These are phyloP conservation scores for Colletotrichum camelliae DNA, from an alignment of 2,329 filamentous ascomycete genomes.

Conservation along the genomic window DNA sequence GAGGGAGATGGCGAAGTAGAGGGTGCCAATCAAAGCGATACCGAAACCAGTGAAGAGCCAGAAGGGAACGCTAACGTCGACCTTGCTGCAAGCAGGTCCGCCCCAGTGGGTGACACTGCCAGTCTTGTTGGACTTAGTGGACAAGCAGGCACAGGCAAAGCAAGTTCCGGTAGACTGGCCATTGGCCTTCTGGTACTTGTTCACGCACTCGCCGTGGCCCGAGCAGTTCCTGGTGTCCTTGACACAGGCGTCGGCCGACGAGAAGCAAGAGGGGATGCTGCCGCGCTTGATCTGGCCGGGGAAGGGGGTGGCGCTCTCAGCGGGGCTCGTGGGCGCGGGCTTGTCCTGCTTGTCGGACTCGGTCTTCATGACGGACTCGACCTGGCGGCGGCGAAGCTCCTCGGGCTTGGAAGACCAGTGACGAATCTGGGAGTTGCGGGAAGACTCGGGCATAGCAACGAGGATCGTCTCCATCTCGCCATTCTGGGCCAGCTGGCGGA, in stretches of 20 bases:
- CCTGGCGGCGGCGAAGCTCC: conserved; percentile 54
- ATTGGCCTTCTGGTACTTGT: conserved; percentile 61
- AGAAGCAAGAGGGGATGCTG: conserved; percentile 76
- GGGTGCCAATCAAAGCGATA: conserved; percentile 69
- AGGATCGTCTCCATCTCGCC: conserved; percentile 62
- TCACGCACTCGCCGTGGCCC: conserved; percentile 77
- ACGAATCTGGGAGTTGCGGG: conserved; percentile 38
- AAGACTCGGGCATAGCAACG: conserved; percentile 57
- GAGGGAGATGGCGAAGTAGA: conserved; percentile 76
- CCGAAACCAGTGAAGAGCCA: conserved; percentile 83
- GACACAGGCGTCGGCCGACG: conserved; percentile 70
- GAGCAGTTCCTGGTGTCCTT: conserved; percentile 79
- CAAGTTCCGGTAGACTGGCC: conserved; percentile 58
- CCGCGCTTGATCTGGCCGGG: conserved; percentile 39
- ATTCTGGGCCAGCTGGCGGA: conserved; percentile 49
- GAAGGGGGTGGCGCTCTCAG: conserved; percentile 32
- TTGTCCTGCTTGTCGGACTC: conserved; percentile 28
- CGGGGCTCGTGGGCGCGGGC: conserved; percentile 17
- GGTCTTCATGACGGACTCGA: conserved; percentile 49
- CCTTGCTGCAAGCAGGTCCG: conserved; percentile 87
- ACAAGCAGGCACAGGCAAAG: conserved; percentile 79
- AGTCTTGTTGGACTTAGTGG: conserved; percentile 58
- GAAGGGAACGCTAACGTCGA: conserved; percentile 87
- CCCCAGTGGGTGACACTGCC: conserved; percentile 78
- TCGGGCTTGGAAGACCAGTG: conserved; percentile 45